phyloP scores from a whole-genome alignment of 306 rosid genomes.

The Pueraria montana region DNA sequence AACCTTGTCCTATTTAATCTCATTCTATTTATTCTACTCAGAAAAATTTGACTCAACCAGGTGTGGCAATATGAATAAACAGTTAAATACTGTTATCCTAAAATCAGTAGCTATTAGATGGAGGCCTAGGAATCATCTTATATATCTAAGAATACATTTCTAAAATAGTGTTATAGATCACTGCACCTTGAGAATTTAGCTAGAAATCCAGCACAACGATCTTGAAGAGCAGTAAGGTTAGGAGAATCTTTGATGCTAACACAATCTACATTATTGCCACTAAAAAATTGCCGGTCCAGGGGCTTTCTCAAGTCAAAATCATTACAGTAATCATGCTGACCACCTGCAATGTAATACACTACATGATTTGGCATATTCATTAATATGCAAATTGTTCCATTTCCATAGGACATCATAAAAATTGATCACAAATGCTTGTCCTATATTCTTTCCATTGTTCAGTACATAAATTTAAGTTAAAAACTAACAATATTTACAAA shows the following conservation, averaged over 20 bases:
- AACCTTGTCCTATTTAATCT: neutral
- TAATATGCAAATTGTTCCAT: neutral
- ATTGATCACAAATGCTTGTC: no score
- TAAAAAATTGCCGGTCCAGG: slow-evolving; percentile 73
- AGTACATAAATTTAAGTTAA: neutral
- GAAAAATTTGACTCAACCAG: neutral
- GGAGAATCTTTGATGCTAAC: slow-evolving; percentile 75
- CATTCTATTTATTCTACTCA: no score
- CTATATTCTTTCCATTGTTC: no score
- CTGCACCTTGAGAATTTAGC: slow-evolving; percentile 74
- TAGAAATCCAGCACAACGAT: slow-evolving; percentile 74
- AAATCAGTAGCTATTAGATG: slow-evolving; percentile 5
- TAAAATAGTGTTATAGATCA: slow-evolving; percentile 16
- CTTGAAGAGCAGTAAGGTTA: slow-evolving; percentile 63
- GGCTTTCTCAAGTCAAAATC: slow-evolving; percentile 82
- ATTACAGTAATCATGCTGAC: slow-evolving; percentile 72
- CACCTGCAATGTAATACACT: slow-evolving; percentile 50
- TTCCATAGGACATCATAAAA: no score
- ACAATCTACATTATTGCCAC: slow-evolving; percentile 69
- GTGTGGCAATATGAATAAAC: slow-evolving; percentile 10
- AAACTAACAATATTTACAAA: neutral
- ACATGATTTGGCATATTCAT: slow-evolving; percentile 14
- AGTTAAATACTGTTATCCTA: slow-evolving; percentile 10
- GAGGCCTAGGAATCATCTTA: slow-evolving; percentile 11
- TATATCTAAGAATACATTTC: slow-evolving; percentile 35